Percentiles rank a stretch among this genome's conserved stretches.
Evolutionary conservation across 1,139 yeast species (phyloP).

Genomic region (Geotrichum candidum): DNA sequence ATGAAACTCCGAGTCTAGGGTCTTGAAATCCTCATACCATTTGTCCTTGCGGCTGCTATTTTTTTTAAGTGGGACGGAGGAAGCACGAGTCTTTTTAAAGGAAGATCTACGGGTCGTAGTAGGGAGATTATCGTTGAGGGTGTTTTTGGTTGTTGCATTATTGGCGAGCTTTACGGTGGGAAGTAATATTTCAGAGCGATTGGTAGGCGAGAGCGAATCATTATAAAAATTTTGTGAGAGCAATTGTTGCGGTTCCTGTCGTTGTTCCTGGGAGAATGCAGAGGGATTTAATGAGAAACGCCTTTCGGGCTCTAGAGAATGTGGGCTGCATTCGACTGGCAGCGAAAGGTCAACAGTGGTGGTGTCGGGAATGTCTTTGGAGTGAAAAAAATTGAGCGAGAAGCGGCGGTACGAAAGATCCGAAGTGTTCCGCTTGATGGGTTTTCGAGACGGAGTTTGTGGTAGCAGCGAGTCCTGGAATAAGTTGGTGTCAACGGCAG

Average conservation of each 20-base stretch:
- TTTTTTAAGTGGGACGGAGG: slow-evolving; percentile 1
- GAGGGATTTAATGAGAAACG: neutral
- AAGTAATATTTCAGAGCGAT: neutral
- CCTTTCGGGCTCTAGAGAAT: neutral
- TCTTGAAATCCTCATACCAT: slow-evolving; percentile 23
- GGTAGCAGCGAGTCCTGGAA: neutral
- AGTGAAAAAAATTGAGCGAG: neutral
- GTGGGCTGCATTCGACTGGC: neutral
- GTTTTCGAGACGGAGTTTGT: neutral
- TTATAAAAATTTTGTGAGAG: neutral
- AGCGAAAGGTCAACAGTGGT: neutral
- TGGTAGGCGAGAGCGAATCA: neutral
- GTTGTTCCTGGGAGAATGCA: neutral
- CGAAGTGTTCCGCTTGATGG: neutral
- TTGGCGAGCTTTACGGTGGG: neutral
- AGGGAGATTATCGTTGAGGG: neutral
- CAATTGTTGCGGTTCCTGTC: too few relatives aligned
- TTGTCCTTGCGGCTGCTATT: slow-evolving; percentile 3
- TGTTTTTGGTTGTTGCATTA: neutral
- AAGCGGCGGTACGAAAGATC: neutral
- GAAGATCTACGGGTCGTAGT: slow-evolving; percentile 3
- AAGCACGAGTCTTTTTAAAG: slow-evolving; percentile 1
- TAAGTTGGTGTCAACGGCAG: neutral
- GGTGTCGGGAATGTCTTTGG: neutral
- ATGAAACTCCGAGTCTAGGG: slow-evolving; percentile 26